Conservation (phyloP, 495 filamentous ascomycete genomes). For the Alectoria sarmentosa region DNA sequence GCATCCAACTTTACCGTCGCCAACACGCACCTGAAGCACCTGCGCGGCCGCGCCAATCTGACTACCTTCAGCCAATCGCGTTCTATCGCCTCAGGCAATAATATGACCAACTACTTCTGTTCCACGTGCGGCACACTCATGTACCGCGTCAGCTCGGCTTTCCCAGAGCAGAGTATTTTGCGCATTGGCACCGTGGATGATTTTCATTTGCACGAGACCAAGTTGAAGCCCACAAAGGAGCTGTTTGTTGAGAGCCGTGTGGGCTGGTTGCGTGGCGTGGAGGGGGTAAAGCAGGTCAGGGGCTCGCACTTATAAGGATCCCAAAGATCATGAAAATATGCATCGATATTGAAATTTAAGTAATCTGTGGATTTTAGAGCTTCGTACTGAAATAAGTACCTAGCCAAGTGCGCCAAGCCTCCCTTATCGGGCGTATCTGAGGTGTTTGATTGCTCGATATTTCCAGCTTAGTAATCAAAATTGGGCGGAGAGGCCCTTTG, state of each 20-base stretch:
- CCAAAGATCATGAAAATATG: no score
- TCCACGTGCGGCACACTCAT: slow-evolving; percentile 46
- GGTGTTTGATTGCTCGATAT: no score
- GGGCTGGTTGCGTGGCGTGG: slow-evolving; percentile 34
- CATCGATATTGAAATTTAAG: no score
- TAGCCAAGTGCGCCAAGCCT: no score
- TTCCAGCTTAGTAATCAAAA: no score
- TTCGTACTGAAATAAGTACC: no score
- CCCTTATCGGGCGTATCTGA: no score
- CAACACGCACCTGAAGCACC: slow-evolving; percentile 37
- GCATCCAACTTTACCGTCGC: slow-evolving; percentile 46
- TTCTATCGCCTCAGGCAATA: slow-evolving; percentile 37
- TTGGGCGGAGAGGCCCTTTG: no score
- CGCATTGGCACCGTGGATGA: slow-evolving; percentile 51
- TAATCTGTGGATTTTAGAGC: no score
- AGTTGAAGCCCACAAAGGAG: slow-evolving; percentile 41
- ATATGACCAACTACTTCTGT: slow-evolving; percentile 52
- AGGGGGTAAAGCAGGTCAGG: slow-evolving; percentile 31
- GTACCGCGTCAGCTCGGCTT: slow-evolving; percentile 38
- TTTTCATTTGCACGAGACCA: slow-evolving; percentile 45
- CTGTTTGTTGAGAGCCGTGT: slow-evolving; percentile 40
- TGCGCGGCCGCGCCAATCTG: slow-evolving; percentile 42
- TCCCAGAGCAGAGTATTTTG: slow-evolving; percentile 38
- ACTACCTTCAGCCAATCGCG: slow-evolving; percentile 34
- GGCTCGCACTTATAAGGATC: no score